Percentiles rank a stretch among this genome's conserved stretches.
These are phyloP conservation scores for Metrosideros polymorpha DNA, from an alignment of 441 rosid species.

Conservation along the genomic window DNA sequence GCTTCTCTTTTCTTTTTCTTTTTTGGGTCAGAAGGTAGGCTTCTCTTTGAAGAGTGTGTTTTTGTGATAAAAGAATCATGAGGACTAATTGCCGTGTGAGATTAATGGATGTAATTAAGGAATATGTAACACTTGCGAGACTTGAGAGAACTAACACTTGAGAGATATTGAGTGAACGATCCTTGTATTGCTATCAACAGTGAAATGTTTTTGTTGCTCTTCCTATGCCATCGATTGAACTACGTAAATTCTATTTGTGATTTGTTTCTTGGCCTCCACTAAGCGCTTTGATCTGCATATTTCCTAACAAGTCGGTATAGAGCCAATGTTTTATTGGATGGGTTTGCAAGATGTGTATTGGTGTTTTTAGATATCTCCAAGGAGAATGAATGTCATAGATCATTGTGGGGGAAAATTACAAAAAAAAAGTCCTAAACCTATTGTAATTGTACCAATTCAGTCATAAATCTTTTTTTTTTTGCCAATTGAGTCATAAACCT, in stretches of 20 bases:
- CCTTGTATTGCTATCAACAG: neutral
- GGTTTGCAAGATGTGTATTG: neutral
- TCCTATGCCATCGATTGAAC: neutral
- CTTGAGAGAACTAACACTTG: neutral
- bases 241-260: neutral
- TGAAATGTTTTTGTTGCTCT: neutral
- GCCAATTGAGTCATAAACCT: too few species aligned
- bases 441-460: too few species aligned
- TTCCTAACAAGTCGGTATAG: neutral
- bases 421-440: neutral
- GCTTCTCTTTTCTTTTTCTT: neutral
- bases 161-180: neutral
- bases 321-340: neutral
- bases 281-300: neutral
- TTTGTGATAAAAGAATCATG: neutral
- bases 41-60: neutral
- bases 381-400: too few species aligned
- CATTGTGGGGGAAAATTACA: neutral
- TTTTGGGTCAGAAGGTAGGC: neutral
- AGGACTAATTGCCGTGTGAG: neutral
- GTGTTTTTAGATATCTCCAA: neutral
- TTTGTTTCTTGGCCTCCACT: neutral
- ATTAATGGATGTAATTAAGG: neutral
- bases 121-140: neutral
- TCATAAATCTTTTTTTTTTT: too few species aligned